Evolutionary conservation across 2,329 filamentous ascomycete genomes (phyloP).

Genomic region (Cordyceps cicadae): DNA sequence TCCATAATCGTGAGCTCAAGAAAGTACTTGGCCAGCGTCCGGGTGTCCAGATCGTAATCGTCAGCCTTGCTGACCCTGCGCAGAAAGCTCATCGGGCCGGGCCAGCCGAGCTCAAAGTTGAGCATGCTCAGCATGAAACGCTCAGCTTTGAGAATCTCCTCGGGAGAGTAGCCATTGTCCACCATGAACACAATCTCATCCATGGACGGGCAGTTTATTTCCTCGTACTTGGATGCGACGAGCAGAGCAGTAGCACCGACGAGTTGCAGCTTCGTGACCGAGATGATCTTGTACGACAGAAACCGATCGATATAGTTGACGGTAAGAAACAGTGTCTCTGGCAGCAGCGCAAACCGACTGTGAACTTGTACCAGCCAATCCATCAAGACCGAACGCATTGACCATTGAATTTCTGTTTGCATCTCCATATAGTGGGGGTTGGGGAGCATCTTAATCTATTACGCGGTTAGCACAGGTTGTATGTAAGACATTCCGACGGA

Average conservation of each 20-base stretch:
- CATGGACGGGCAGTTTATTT: constrained; percentile 95
- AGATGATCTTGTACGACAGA: constrained; percentile 88
- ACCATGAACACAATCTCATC: constrained; percentile 98
- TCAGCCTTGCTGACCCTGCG: constrained; percentile 96
- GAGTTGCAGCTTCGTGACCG: constrained; percentile 87
- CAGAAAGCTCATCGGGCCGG: constrained; percentile 98
- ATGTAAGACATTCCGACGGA: not conserved
- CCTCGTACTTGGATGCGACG: constrained; percentile 95
- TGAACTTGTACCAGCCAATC: constrained; percentile 98
- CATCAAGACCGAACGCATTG: constrained; percentile 94
- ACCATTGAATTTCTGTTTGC: constrained; percentile 97
- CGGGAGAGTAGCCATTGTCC: constrained; percentile 76
- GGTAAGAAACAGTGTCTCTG: constrained; percentile 88
- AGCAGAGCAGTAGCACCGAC: constrained; percentile 94
- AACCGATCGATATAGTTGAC: constrained; percentile 98
- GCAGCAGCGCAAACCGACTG: constrained; percentile 78
- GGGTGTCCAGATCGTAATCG: constrained; percentile 91
- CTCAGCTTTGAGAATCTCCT: constrained; percentile 95
- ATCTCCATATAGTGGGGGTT: constrained; percentile 94
- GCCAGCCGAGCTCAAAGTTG: constrained; percentile 91
- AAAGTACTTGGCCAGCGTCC: constrained; percentile 96
- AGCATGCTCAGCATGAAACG: constrained; percentile 98
- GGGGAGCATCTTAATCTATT: constrained; percentile 68
- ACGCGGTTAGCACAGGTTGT: constrained; percentile 19
- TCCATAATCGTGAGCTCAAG: constrained; percentile 96